phyloP scores from a whole-genome alignment of 1,139 yeast genomes.

The Yamadazyma conglobata region DNA sequence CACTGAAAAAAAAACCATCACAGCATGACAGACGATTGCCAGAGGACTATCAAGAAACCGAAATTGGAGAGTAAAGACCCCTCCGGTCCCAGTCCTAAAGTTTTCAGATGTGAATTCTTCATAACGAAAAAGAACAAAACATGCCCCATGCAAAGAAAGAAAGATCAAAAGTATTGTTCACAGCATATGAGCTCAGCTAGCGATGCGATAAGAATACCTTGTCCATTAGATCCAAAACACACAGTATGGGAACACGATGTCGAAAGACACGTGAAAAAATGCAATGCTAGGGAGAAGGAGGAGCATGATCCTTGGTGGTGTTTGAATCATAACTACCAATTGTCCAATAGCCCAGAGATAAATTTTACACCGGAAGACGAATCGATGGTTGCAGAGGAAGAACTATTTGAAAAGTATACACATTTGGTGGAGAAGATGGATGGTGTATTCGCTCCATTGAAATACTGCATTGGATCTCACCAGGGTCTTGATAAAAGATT shows the following conservation, averaged over 20 bases:
- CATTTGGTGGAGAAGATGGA: conserved; percentile 21
- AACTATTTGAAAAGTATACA: conserved; percentile 27
- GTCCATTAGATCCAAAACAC: conserved; percentile 78
- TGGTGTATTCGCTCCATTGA: conserved; percentile 11
- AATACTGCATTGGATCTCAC: conserved; percentile 19
- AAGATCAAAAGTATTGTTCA: conserved; percentile 53
- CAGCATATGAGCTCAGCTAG: conserved; percentile 46
- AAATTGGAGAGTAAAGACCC: no score
- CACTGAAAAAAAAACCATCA: no score
- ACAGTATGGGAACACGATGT: conserved; percentile 63
- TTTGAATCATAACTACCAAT: conserved; percentile 32
- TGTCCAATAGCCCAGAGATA: background rate
- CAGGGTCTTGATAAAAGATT: conserved; percentile 35
- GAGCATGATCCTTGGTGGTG: conserved; percentile 42
- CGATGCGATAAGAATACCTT: conserved; percentile 50
- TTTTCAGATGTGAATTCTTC: conserved; percentile 42
- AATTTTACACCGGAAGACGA: conserved; percentile 10
- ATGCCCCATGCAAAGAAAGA: conserved; percentile 62
- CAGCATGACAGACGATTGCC: no score
- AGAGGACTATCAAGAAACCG: no score
- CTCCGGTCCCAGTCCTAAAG: no score
- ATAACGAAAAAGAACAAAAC: conserved; percentile 47
- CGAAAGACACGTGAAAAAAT: conserved; percentile 55
- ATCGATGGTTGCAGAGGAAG: conserved; percentile 1
- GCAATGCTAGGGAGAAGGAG: conserved; percentile 45